These are phyloP conservation scores for Boletellus ananas DNA, from an alignment of 768 basidiomycete species.

Conservation along the genomic window DNA sequence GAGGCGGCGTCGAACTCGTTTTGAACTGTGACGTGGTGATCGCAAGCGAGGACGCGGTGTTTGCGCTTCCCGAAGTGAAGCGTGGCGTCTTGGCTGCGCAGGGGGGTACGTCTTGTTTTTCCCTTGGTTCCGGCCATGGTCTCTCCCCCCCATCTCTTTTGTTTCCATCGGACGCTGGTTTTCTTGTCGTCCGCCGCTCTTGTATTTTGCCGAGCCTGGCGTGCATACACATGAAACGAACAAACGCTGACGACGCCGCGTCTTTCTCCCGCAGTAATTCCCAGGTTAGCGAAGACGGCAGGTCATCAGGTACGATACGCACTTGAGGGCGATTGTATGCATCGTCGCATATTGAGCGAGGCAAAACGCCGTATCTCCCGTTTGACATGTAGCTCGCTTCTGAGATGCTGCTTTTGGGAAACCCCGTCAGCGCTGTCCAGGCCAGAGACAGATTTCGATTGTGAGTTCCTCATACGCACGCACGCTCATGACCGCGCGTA, in stretches of 20 bases:
- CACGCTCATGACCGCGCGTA: constrained; percentile 7
- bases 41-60: constrained; percentile 60
- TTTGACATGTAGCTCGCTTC: constrained; percentile 55
- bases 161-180: neutral
- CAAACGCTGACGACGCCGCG: neutral
- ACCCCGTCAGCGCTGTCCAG: constrained; percentile 60
- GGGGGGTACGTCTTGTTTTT: constrained; percentile 48
- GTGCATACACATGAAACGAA: too few species aligned
- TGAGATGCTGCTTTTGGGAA: constrained; percentile 73
- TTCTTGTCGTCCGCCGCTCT: neutral
- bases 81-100: constrained; percentile 70
- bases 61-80: constrained; percentile 76
- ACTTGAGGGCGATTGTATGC: neutral
- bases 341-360: constrained; percentile 13
- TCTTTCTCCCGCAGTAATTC: constrained; percentile 48
- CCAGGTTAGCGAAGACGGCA: constrained; percentile 57
- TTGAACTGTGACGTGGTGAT: constrained; percentile 78
- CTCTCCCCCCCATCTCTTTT: neutral
- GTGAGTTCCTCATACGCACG: constrained; percentile 39
- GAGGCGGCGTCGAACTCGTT: constrained; percentile 64
- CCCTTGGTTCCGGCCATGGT: too few species aligned
- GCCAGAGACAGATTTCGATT: constrained; percentile 71
- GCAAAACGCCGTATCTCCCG: constrained; percentile 1
- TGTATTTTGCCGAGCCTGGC: neutral
- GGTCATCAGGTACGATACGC: constrained; percentile 66